Base-by-base conservation (phyloP, 768 basidiomycete species). In the Trametes villosa region DNA sequence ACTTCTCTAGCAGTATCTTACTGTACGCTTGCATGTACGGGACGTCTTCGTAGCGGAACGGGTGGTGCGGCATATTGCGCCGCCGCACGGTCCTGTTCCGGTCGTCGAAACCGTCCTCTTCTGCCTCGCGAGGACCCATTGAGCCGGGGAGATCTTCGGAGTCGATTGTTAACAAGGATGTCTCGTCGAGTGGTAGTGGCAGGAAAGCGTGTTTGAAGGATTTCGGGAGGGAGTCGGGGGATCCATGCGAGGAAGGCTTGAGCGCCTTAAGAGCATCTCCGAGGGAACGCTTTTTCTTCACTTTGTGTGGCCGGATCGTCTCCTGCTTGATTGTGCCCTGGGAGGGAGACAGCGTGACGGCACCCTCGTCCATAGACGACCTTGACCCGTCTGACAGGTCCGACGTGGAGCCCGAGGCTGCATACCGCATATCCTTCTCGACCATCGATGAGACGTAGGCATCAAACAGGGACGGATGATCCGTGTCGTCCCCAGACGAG, bases 21-120 rank as follows among this genome's bases (percentile, higher is more conserved):
- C 86, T 83, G 62, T 88, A 89, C 0, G 87, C 76, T 64, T 86
- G 87, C 86, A 88, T 85, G 67, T 89, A 89, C 1, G 83, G 81
- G 15, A 79, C 67, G 17, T 61, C 62, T 31, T 65, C 65, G 36
- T 53, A 40, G 20, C 29, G 18, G 57, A 64, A 64, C 3, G 86
- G 84, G 65, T 88, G 87, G 24, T 85, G 62, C 3, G 65, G 65
- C 62, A 66, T 63, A 29, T 58, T 58, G 9, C 59, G 47, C 30
- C 62, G 49, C 4, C 51, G 48, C 1, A 62, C 56, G 4, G 57
- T 66, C 17, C 57, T 38, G 44, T 66, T 63, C 9, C 40, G 64
- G 31, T 69, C 64, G 7, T 59, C 48, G 34, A 69, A 63, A 13
- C 33, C 33, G 18, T 59, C 54, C 13, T 65, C 57, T 33, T 57